A percentile compares a stretch with the other conserved stretches of the same genome.
These are phyloP conservation scores for Psilocybe cyanescens DNA, from an alignment of 768 basidiomycete genomes.

Conservation along the genomic window DNA sequence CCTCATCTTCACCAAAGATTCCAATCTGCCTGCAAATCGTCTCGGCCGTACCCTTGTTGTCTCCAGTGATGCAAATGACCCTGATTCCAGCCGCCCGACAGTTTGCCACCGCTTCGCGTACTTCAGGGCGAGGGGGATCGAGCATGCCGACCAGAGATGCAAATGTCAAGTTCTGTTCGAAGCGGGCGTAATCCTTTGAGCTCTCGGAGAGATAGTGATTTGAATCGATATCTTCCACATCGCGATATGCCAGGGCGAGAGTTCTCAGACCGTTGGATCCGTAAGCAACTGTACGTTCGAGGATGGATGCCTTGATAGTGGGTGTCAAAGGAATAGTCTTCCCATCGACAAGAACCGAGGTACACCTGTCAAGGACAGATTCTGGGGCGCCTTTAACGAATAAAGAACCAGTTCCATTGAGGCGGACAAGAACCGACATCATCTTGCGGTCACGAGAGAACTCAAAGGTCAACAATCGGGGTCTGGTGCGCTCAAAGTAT, in stretches of 20 bases:
- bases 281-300: constrained; percentile 71
- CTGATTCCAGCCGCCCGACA: constrained; percentile 93
- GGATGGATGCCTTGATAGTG: constrained; percentile 59
- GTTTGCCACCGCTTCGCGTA: constrained; percentile 81
- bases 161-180: constrained; percentile 92
- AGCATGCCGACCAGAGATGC: constrained; percentile 98
- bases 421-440: constrained; percentile 93
- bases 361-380: constrained; percentile 89
- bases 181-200: constrained; percentile 81
- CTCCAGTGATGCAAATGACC: constrained; percentile 97
- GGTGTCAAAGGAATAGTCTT: constrained; percentile 67
- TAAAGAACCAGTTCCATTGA: constrained; percentile 71
- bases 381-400: constrained; percentile 98
- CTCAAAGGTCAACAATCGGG: constrained; percentile 92
- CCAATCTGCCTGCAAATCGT: constrained; percentile 97
- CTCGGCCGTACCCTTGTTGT: constrained; percentile 97
- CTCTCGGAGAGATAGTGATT: constrained; percentile 82
- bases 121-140: constrained; percentile 96
- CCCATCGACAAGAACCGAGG: constrained; percentile 69
- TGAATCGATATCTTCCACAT: constrained; percentile 76
- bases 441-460: constrained; percentile 98
- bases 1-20: constrained; percentile 85
- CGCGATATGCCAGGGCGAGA: constrained; percentile 87
- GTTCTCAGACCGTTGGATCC: constrained; percentile 86
- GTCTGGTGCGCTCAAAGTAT: constrained; percentile 73